phyloP scores from a whole-genome alignment of 75 land plant species.

The Larix kaempferi region DNA sequence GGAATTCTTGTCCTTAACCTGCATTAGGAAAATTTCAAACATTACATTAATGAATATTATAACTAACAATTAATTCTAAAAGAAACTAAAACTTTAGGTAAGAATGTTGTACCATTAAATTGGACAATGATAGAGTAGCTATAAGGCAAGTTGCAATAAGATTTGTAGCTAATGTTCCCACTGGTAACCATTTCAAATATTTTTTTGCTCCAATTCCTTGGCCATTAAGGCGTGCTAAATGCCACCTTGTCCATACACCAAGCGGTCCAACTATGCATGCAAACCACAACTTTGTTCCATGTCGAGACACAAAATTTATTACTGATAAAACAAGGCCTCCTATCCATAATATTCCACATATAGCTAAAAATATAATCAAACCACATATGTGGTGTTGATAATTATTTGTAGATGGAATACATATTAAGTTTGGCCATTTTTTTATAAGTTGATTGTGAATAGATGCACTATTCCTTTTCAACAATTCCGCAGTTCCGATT shows the following conservation, averaged over 20 bases:
- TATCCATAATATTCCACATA: conserved; percentile 35
- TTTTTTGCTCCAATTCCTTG: conserved; percentile 48
- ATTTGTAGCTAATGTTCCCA: conserved; percentile 79
- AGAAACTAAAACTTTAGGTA: background rate
- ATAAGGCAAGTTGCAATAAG: conserved; percentile 61
- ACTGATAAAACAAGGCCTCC: conserved; percentile 33
- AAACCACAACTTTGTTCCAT: conserved; percentile 36
- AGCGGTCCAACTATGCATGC: conserved; percentile 74
- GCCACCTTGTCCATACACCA: conserved; percentile 94
- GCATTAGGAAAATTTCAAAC: background rate
- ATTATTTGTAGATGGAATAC: conserved; percentile 12
- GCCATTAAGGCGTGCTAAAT: conserved; percentile 76
- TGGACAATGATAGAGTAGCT: conserved; percentile 47
- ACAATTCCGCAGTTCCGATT: conserved; percentile 22
- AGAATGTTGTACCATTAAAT: conserved; percentile 34
- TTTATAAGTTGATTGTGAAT: background rate
- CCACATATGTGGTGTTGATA: conserved; percentile 17
- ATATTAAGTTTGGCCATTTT: background rate
- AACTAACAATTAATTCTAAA: background rate
- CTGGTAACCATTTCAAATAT: conserved; percentile 70
- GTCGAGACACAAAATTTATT: background rate
- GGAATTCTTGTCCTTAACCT: conserved; percentile 52
- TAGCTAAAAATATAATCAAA: conserved; percentile 23
- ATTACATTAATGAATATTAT: background rate
- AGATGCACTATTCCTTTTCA: background rate